Base-by-base conservation (phyloP, 1,284 basidiomycete genomes). In the Cryptococcus floricola region DNA sequence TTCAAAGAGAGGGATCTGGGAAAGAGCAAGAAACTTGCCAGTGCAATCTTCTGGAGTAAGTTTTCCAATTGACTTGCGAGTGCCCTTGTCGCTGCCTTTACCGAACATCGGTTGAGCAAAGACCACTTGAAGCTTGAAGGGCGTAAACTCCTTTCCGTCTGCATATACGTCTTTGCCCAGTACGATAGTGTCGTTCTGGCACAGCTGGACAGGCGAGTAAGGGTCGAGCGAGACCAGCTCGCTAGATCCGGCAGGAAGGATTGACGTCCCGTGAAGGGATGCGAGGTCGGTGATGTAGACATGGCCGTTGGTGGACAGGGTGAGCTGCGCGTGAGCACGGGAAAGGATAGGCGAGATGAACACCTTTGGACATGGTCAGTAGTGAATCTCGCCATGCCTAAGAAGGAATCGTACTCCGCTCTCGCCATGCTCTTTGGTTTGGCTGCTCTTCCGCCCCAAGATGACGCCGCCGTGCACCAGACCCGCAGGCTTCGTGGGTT, bases 331-430 rank as follows among this genome's bases (percentile, higher is more conserved):
- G 52, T 74, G 71, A 14, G 39, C 28, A 44, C 70, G 67, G 4
- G 70, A 73, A 23, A 71, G 50, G 18, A 68, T 62, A 5, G 67
- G 61, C 4, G 61, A 65, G 13, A 54, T 42, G 59, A 67, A 60
- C 19, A 48, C 53, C 67, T 68, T 46, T 14, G 13, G 7, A 34
- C 31, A 34, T 1, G 31, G 31, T 34, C 10, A 34, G 10, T 34
- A 6, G 31, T 6, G 6, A 10, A 34, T 34, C 7, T 10, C 6
- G 10, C 31, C 6, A 34, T 8, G 31, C 31, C 6, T 3, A 34
- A 7, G 31, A 10, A 34, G 3, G 31, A 34, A 34, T 34, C 31
- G 6, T 34, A 49, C 48, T 9, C 48, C 48, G 5, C 10, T 14
- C n/a, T n/a, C 16, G 18, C 16, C 28, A 12, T 19, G 23, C 9